A percentile compares a stretch with the other conserved stretches of the same genome.
Conservation (phyloP, 1,284 basidiomycete genomes). For the Binderoboletus segoi region DNA sequence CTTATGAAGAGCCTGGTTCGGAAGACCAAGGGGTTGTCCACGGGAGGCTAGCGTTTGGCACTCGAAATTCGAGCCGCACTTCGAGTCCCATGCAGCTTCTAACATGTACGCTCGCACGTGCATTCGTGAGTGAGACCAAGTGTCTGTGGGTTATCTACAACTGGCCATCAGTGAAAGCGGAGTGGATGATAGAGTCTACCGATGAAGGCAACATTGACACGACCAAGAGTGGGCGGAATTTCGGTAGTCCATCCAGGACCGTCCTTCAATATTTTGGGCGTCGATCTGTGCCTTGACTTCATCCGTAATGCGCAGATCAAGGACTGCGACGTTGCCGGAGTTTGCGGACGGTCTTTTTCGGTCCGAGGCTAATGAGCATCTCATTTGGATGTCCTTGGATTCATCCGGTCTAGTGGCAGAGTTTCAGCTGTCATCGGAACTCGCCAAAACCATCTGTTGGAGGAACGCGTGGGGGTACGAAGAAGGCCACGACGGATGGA, state of each 20-base stretch:
- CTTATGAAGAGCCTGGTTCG: no score
- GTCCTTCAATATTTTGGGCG: slow-evolving; percentile 86
- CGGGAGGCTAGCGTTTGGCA: no score
- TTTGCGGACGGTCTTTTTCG: slow-evolving; percentile 92
- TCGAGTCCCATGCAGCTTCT: no score
- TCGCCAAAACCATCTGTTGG: no score
- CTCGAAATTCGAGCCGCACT: no score
- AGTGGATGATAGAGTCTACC: slow-evolving; percentile 44
- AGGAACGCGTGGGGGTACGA: no score
- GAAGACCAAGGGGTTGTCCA: no score
- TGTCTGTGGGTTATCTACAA: slow-evolving; percentile 80
- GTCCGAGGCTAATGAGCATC: slow-evolving; percentile 48
- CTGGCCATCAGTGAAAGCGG: slow-evolving; percentile 12
- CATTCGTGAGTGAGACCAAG: slow-evolving; percentile 83
- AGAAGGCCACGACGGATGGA: no score
- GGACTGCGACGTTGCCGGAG: slow-evolving; percentile 79
- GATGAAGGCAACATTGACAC: slow-evolving; percentile 84
- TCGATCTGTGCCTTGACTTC: slow-evolving; percentile 79
- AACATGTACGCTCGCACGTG: slow-evolving; percentile 77
- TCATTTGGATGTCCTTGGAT: no score
- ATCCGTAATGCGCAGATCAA: slow-evolving; percentile 71
- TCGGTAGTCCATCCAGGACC: slow-evolving; percentile 78
- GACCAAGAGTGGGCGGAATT: slow-evolving; percentile 74
- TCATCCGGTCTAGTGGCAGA: slow-evolving; percentile 42
- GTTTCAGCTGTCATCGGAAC: no score